These are phyloP conservation scores for Cyberlindnera euphorbiiphila DNA, from an alignment of 805 yeast species.

Conservation along the genomic window DNA sequence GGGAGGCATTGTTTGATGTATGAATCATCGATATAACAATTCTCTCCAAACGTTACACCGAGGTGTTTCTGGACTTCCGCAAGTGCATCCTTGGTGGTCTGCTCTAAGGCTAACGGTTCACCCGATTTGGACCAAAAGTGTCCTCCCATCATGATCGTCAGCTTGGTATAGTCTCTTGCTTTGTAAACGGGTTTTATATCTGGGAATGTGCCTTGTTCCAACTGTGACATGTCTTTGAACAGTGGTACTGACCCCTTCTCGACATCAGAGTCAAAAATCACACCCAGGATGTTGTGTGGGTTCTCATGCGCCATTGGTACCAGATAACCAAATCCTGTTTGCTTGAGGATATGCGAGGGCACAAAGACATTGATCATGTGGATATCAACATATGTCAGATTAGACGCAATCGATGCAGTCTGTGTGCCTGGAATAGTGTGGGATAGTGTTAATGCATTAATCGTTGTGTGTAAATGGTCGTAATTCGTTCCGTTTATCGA, in stretches of 20 bases:
- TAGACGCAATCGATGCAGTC: conserved; percentile 17
- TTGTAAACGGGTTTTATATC: conserved; percentile 9
- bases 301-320: conserved; percentile 56
- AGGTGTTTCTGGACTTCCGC: conserved; percentile 36
- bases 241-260: conserved; percentile 49
- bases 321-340: conserved; percentile 82
- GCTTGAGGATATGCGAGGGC: conserved; percentile 40
- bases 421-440: conserved; percentile 26
- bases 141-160: conserved; percentile 93
- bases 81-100: conserved; percentile 23
- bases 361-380: conserved; percentile 68
- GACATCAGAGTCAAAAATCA: conserved; percentile 85
- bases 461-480: conserved; percentile 60
- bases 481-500: conserved; percentile 24
- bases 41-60: conserved; percentile 6
- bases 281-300: conserved; percentile 66
- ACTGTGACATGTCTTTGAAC: conserved; percentile 12
- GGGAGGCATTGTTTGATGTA: conserved; percentile 67
- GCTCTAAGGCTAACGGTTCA: conserved; percentile 26
- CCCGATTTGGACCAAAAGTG: conserved; percentile 37
- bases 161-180: conserved; percentile 47
- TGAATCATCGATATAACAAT: conserved; percentile 26
- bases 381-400: conserved; percentile 36
- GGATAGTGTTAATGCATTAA: conserved; percentile 42
- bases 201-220: conserved; percentile 14